These are phyloP conservation scores for Didymella pomorum DNA, from an alignment of 2,329 filamentous ascomycete species.

Conservation along the genomic window DNA sequence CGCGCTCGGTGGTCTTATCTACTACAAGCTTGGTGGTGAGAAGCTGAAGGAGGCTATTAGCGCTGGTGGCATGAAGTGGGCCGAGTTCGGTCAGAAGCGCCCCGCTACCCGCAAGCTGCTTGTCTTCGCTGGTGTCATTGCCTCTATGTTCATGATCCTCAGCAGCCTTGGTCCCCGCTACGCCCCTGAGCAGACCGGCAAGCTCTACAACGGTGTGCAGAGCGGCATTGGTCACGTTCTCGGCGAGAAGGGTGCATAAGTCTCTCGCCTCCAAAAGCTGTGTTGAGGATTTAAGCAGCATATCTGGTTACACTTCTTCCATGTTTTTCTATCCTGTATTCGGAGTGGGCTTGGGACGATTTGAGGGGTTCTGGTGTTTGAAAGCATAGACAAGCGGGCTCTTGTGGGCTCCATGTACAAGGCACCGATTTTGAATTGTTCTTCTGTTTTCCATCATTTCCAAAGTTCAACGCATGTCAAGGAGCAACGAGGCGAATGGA, in stretches of 20 bases:
- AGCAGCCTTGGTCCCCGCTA: constrained; percentile 55
- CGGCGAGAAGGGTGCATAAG: constrained; percentile 36
- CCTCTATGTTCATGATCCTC: constrained; percentile 74
- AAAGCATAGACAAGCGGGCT: constrained; percentile 47
- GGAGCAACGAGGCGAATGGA: constrained; percentile 41
- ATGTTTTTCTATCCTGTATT: constrained; percentile 40
- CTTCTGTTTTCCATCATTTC: constrained; percentile 27
- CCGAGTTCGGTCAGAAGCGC: constrained; percentile 80
- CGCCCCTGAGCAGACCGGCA: constrained; percentile 48
- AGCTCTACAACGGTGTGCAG: constrained; percentile 46
- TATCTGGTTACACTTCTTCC: constrained; percentile 33
- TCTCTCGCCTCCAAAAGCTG: constrained; percentile 2
- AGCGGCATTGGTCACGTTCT: constrained; percentile 43
- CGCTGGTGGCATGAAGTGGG: constrained; percentile 79
- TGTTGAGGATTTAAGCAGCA: constrained; percentile 15
- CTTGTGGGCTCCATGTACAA: constrained; percentile 28
- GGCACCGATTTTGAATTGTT: constrained; percentile 17
- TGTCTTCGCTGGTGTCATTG: constrained; percentile 69
- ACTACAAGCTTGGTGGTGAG: constrained; percentile 86
- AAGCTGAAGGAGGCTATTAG: constrained; percentile 81
- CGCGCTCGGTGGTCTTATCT: constrained; percentile 78
- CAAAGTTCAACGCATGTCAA: constrained; percentile 33
- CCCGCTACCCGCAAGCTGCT: constrained; percentile 81
- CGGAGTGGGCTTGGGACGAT: constrained; percentile 29
- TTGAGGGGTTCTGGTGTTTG: constrained; percentile 33